Evolutionary conservation across 345 rosid genomes (phyloP), one percentile per base, ranked within the genome.

Genomic region (Pseudoturritis turrita): DNA sequence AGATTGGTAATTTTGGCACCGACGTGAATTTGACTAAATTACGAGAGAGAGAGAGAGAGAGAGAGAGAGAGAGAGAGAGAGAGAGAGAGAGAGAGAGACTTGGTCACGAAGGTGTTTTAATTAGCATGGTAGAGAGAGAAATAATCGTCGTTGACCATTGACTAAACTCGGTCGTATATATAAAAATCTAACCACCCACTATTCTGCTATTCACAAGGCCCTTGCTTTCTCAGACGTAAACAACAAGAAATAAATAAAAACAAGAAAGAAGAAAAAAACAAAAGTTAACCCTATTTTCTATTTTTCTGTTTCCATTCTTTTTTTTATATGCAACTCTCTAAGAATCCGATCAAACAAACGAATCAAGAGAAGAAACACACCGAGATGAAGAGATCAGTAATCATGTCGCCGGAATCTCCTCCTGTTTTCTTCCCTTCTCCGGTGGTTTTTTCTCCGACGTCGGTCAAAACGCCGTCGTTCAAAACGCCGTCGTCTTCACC

Each of bases 121-220:
- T 76, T 69, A 76, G 74, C 70, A 62, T 69, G 79, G 25, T n/a
- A 62, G 71, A 75, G 19, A 69, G 43, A 71, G 51, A 62, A 70
- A 62, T 37, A 63, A 69, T 62, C 65, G 41, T 62, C 79, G 71
- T 76, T 76, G 79, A 76, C 79, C 79, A 39, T 76, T 76, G 79
- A 76, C 79, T 71, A 1, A 52, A 0, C 69, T 53, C 36, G 65
- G 75, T 69, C 79, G 45, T 62, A 74, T 54, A 74, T 74, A 75
- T 67, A 65, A 37, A 60, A 29, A 26, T 40, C 47, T 36, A 68
- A 76, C 79, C 65, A 70, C 74, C 62, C 63, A 76, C 75, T 62
- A 41, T 54, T 61, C 14, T 19, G 14, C 56, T 74, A 36, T 58
- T 74, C 73, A 75, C 78, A 75, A 67, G 79, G 44, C 36, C 58